These are phyloP conservation scores for Dendryphion nanum DNA, from an alignment of 2,329 filamentous ascomycete species.

Conservation along the genomic window DNA sequence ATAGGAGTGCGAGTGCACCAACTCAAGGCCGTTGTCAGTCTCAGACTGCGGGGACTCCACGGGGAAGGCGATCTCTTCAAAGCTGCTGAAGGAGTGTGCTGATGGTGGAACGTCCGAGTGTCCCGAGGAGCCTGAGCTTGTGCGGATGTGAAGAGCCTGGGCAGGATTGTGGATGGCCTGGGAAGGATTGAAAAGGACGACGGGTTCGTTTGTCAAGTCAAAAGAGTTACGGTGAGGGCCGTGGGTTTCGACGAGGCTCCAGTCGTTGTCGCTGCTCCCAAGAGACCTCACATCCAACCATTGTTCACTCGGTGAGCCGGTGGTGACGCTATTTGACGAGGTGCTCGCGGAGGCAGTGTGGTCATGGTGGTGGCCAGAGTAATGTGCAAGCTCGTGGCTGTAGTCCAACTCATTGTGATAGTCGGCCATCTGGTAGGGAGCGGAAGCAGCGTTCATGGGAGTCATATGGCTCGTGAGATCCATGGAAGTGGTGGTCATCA, in stretches of 20 bases:
- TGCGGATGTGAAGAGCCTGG: conserved; percentile 85
- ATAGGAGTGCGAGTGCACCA: conserved; percentile 22
- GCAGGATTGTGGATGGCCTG: conserved; percentile 91
- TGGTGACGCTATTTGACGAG: conserved; percentile 39
- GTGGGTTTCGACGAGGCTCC: conserved; percentile 68
- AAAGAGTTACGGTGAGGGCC: conserved; percentile 63
- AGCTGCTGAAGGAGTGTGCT: conserved; percentile 72
- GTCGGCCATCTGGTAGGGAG: conserved; percentile 55
- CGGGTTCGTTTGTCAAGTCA: conserved; percentile 60
- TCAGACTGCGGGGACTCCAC: conserved; percentile 84
- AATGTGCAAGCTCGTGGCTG: too few relatives aligned
- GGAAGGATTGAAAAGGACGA: conserved; percentile 84
- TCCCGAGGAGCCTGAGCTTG: conserved; percentile 82
- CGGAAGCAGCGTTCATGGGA: conserved; percentile 4
- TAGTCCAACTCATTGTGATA: conserved; percentile 67
- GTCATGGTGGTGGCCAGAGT: conserved; percentile 51
- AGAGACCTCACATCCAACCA: conserved; percentile 86
- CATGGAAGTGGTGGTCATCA: conserved; percentile 44
- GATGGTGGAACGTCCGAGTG: conserved; percentile 61
- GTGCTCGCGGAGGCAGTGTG: conserved; percentile 33
- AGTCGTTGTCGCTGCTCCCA: conserved; percentile 82
- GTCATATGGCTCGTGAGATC: conserved; percentile 37
- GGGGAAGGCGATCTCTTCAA: conserved; percentile 70
- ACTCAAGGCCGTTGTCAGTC: conserved; percentile 30
- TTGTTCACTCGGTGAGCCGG: conserved; percentile 72